These are phyloP conservation scores for Sarocladium kiliense DNA, from an alignment of 2,329 filamentous ascomycete species.

Conservation along the genomic window DNA sequence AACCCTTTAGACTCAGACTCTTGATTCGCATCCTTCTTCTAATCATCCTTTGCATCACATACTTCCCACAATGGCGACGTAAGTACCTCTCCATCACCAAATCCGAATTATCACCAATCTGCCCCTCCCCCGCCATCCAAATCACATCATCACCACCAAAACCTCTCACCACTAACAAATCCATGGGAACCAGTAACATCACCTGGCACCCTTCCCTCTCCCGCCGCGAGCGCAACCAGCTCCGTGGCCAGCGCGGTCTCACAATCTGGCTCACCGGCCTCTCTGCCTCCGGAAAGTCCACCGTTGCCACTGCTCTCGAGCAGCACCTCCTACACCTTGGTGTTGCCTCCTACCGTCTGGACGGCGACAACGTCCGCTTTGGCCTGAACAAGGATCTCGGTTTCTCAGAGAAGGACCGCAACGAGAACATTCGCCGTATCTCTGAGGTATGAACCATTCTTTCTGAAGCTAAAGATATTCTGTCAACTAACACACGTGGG, in stretches of 20 bases:
- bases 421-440: slow-evolving; percentile 96
- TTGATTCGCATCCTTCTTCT: not conserved
- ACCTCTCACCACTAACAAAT: slow-evolving; percentile 10
- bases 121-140: slow-evolving; percentile 6
- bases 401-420: slow-evolving; percentile 87
- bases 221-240: slow-evolving; percentile 66
- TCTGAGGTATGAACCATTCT: slow-evolving; percentile 55
- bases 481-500: no score
- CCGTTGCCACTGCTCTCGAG: slow-evolving; percentile 92
- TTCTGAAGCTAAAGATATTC: no score
- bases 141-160: slow-evolving; percentile 6
- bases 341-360: slow-evolving; percentile 82
- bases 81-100: slow-evolving; percentile 14
- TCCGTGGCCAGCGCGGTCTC: slow-evolving; percentile 80
- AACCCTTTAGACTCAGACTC: not conserved
- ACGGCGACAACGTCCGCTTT: slow-evolving; percentile 98
- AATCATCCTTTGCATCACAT: not conserved
- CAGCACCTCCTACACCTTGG: slow-evolving; percentile 89
- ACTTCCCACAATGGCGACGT: slow-evolving; percentile 30
- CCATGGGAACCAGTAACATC: slow-evolving; percentile 61
- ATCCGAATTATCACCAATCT: not conserved
- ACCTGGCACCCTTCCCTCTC: slow-evolving; percentile 83
- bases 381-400: slow-evolving; percentile 97
- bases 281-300: slow-evolving; percentile 94
- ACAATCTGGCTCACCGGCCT: slow-evolving; percentile 98